Conservation (phyloP, 140 eudicot genomes). For the Stevia rebaudiana region DNA sequence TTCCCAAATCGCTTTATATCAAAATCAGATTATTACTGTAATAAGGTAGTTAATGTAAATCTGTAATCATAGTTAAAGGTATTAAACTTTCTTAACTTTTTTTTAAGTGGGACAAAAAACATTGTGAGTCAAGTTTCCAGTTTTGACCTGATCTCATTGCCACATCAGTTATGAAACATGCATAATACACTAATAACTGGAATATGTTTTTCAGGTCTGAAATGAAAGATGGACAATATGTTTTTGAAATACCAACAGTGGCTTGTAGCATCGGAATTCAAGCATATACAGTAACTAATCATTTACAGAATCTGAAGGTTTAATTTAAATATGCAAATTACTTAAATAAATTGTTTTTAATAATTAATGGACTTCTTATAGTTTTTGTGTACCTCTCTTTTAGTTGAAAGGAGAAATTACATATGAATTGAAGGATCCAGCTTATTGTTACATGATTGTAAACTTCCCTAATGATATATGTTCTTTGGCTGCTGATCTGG, state of each 20-base stretch:
- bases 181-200: slow-evolving; percentile 1
- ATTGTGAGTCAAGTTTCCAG: not conserved
- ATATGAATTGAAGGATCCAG: slow-evolving; percentile 90
- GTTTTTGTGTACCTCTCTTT: not conserved
- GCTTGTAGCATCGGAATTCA: slow-evolving; percentile 53
- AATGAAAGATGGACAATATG: slow-evolving; percentile 71
- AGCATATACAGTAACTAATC: slow-evolving; percentile 41
- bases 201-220: slow-evolving; percentile 56
- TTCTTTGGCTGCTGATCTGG: slow-evolving; percentile 59
- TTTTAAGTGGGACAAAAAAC: not conserved
- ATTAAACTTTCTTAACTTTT: not conserved
- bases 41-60: not conserved
- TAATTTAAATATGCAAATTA: slow-evolving; percentile 11
- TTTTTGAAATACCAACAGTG: slow-evolving; percentile 78
- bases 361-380: not conserved
- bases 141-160: not conserved
- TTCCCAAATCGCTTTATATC: not conserved
- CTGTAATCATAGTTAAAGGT: not conserved
- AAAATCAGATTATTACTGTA: not conserved
- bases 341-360: not conserved
- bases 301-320: slow-evolving; percentile 70
- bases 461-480: slow-evolving; percentile 67
- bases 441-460: slow-evolving; percentile 60
- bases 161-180: slow-evolving; percentile 4
- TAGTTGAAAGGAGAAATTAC: slow-evolving; percentile 76